Percentiles rank a stretch among this genome's conserved stretches.
These are phyloP conservation scores for Pythium dissimile DNA, from an alignment of 352 stramenopile genomes.

Conservation along the genomic window DNA sequence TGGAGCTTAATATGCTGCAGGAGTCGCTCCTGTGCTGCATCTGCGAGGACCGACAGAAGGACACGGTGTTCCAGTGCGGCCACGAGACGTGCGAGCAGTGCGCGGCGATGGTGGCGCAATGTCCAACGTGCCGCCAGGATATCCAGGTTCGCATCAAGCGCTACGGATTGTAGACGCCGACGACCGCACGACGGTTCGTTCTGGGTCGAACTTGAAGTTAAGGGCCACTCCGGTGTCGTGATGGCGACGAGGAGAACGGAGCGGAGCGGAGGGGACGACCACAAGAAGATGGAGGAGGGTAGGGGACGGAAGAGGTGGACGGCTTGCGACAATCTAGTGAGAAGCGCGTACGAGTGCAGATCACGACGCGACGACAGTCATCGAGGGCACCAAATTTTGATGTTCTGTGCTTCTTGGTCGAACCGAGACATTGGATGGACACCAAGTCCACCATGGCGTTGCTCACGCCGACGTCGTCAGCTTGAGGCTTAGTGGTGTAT, in stretches of 20 bases:
- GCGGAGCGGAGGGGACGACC: neutral
- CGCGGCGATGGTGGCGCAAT: conserved; percentile 48
- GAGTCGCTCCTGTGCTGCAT: conserved; percentile 68
- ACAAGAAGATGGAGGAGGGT: neutral
- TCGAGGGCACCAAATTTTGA: neutral
- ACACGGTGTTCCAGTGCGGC: conserved; percentile 82
- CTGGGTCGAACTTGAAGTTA: neutral
- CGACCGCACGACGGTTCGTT: neutral
- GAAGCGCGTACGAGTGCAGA: too few relatives aligned
- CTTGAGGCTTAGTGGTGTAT: neutral
- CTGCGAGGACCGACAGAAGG: conserved; percentile 72
- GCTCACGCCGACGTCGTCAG: neutral
- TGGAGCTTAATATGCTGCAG: conserved; percentile 60
- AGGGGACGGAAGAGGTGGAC: too few relatives aligned
- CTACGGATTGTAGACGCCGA: conserved; percentile 45
- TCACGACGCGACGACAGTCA: neutral
- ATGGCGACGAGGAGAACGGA: neutral
- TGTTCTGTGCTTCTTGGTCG: too few relatives aligned
- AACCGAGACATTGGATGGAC: too few relatives aligned
- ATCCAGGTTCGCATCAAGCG: conserved; percentile 78
- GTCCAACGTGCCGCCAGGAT: conserved; percentile 63
- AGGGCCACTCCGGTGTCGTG: neutral
- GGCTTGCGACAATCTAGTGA: too few relatives aligned
- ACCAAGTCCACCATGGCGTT: neutral
- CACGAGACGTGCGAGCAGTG: conserved; percentile 76